Evolutionary conservation across 257 asterid genomes (phyloP).

Genomic region (Fraxinus pennsylvanica): DNA sequence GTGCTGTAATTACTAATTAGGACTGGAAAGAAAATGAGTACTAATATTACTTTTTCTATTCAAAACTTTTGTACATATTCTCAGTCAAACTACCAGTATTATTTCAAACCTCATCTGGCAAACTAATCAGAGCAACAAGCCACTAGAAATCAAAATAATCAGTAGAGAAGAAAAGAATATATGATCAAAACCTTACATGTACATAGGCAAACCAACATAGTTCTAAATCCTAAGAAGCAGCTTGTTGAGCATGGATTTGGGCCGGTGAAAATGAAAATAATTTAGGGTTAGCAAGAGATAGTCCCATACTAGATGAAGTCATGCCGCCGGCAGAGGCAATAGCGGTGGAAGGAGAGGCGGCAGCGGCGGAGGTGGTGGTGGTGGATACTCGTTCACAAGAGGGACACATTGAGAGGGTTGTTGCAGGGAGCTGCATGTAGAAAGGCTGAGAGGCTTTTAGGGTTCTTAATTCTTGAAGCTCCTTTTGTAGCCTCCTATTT

Average conservation of each 20-base stretch:
- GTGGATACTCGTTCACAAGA: slow-evolving; percentile 76
- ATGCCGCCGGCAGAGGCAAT: not conserved
- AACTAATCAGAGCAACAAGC: not conserved
- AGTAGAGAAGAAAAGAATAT: not conserved
- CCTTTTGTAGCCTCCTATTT: slow-evolving; percentile 75
- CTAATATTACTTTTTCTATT: too few relatives aligned
- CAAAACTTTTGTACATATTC: too few relatives aligned
- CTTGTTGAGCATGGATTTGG: slow-evolving; percentile 27
- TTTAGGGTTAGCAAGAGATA: slow-evolving; percentile 33
- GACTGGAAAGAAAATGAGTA: too few relatives aligned
- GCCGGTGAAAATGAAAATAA: slow-evolving; percentile 26
- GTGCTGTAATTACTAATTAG: too few relatives aligned
- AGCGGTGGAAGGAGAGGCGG: slow-evolving; percentile 5
- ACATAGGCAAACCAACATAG: not conserved
- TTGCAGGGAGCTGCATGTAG: slow-evolving; percentile 81
- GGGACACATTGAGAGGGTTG: slow-evolving; percentile 93
- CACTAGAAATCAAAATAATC: not conserved
- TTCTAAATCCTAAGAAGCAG: slow-evolving; percentile 27
- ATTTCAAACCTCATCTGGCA: too few relatives aligned
- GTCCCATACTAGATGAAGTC: slow-evolving; percentile 12
- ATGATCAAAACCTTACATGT: not conserved
- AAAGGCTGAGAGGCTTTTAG: slow-evolving; percentile 78
- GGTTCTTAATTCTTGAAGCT: slow-evolving; percentile 79
- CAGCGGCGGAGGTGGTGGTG: slow-evolving; percentile 24
- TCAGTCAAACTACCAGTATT: too few relatives aligned